Conservation (phyloP, 140 eudicot species). For the Anethum foeniculum region DNA sequence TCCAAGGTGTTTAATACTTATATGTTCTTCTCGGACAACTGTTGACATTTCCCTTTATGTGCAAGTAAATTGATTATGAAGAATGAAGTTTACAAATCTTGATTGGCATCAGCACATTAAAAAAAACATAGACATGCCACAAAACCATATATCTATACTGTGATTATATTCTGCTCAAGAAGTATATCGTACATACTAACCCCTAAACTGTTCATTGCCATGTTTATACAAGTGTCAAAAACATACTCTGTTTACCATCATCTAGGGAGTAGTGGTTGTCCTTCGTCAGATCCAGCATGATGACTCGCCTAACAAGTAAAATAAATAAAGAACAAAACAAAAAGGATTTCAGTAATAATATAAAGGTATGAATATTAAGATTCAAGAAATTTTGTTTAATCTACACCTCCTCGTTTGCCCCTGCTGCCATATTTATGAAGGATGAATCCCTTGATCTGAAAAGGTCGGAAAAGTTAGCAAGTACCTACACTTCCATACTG, state of each 20-base stretch:
- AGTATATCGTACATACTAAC: neutral
- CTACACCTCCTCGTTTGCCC: conserved; percentile 84
- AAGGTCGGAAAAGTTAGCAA: conserved; percentile 1
- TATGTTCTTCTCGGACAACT: neutral
- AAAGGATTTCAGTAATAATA: conserved; percentile 12
- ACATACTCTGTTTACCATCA: conserved; percentile 35
- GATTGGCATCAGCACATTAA: neutral
- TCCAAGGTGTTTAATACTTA: neutral
- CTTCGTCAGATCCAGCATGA: conserved; percentile 77
- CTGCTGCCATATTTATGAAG: conserved; percentile 81
- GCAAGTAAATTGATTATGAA: neutral
- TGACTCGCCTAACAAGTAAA: conserved; percentile 61
- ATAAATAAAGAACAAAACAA: conserved; percentile 9
- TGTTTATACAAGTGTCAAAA: neutral
- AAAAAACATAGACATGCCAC: neutral
- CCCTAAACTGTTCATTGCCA: neutral
- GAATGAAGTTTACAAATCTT: neutral
- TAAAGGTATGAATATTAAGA: neutral
- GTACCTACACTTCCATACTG: neutral
- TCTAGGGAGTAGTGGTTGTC: conserved; percentile 86
- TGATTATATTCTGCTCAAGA: neutral
- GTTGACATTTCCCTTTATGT: neutral
- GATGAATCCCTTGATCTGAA: conserved; percentile 50
- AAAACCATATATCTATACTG: neutral
- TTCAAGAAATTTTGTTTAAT: neutral